phyloP scores from a whole-genome alignment of 768 basidiomycete genomes.

The Guyanaporus albipodus region DNA sequence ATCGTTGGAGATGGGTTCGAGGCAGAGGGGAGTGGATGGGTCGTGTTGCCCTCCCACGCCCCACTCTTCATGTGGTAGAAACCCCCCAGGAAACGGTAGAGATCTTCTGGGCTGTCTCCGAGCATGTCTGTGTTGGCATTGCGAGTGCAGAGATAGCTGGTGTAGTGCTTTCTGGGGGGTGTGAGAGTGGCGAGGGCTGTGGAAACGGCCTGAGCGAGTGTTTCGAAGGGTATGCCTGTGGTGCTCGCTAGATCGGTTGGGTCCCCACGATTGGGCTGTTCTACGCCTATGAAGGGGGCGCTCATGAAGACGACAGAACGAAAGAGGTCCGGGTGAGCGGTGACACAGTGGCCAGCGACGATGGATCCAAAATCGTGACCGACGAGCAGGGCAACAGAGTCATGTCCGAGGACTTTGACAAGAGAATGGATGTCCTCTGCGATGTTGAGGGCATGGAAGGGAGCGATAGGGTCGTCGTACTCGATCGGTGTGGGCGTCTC shows the following conservation, averaged over 20 bases:
- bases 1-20: slow-evolving; percentile 23
- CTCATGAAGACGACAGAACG: slow-evolving; percentile 57
- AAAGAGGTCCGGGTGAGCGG: slow-evolving; percentile 55
- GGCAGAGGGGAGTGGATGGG: slow-evolving; percentile 35
- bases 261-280: slow-evolving; percentile 23
- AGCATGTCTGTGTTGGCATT: slow-evolving; percentile 46
- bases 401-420: slow-evolving; percentile 48
- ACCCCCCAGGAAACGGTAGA: slow-evolving; percentile 22
- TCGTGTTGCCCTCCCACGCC: slow-evolving; percentile 43
- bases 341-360: slow-evolving; percentile 50
- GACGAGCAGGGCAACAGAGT: slow-evolving; percentile 44
- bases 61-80: slow-evolving; percentile 53
- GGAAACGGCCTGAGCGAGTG: slow-evolving; percentile 5
- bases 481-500: slow-evolving; percentile 17
- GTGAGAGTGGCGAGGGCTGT: slow-evolving; percentile 35
- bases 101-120: slow-evolving; percentile 13
- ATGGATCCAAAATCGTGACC: slow-evolving; percentile 60
- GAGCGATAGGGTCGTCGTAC: slow-evolving; percentile 48
- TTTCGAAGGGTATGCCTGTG: slow-evolving; percentile 9
- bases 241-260: not conserved
- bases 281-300: slow-evolving; percentile 48
- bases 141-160: slow-evolving; percentile 44
- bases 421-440: slow-evolving; percentile 50
- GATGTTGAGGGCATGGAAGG: slow-evolving; percentile 49
- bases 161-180: slow-evolving; percentile 58